Evolutionary conservation across 1,284 basidiomycete species (phyloP).

Genomic region (Anthracocystis setariae): DNA sequence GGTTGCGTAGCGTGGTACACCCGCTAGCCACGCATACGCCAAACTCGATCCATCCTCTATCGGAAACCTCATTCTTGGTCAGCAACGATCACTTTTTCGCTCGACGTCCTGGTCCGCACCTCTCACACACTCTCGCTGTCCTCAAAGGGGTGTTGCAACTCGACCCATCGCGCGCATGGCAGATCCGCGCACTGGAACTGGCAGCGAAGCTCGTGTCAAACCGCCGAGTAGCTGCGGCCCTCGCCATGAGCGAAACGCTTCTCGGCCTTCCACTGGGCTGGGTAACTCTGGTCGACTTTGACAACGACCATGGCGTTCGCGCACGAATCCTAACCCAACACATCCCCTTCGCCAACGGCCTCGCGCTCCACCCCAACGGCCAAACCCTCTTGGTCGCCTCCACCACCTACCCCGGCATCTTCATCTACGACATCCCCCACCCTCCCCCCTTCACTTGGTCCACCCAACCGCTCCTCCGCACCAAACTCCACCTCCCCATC

Average conservation of each 20-base stretch:
- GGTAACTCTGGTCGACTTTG: slow-evolving; percentile 66
- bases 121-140: slow-evolving; percentile 10
- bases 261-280: slow-evolving; percentile 74
- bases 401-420: slow-evolving; percentile 71
- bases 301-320: slow-evolving; percentile 10
- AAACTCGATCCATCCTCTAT: slow-evolving; percentile 75
- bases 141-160: slow-evolving; percentile 2
- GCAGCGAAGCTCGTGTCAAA: background rate
- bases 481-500: slow-evolving; percentile 72
- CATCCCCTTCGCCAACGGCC: slow-evolving; percentile 76
- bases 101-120: slow-evolving; percentile 69
- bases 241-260: slow-evolving; percentile 72
- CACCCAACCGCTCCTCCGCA: slow-evolving; percentile 56
- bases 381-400: slow-evolving; percentile 73
- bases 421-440: slow-evolving; percentile 71
- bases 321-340: slow-evolving; percentile 69
- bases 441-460: background rate
- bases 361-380: slow-evolving; percentile 73
- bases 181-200: background rate
- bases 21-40: slow-evolving; percentile 68
- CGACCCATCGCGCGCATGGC: background rate
- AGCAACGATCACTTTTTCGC: slow-evolving; percentile 78
- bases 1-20: slow-evolving; percentile 20
- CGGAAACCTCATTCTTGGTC: slow-evolving; percentile 75
- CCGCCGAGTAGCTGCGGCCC: slow-evolving; percentile 16